These are phyloP conservation scores for Trametes pubescens DNA, from an alignment of 1,284 basidiomycete genomes.

Conservation along the genomic window DNA sequence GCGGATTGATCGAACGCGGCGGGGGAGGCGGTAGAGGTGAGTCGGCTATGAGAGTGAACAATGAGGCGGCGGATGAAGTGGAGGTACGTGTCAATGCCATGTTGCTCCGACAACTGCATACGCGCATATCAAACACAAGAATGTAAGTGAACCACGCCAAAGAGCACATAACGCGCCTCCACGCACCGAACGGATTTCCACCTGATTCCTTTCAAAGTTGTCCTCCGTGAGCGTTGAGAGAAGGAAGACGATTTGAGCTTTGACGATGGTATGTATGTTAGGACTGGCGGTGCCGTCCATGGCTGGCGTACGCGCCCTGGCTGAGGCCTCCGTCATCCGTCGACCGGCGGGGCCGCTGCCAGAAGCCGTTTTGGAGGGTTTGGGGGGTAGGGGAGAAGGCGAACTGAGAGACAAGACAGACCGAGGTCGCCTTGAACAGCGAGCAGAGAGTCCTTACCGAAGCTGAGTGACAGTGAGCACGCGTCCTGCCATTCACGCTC, in stretches of 20 bases:
- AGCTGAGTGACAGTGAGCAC: conserved; percentile 34
- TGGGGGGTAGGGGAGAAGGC: conserved; percentile 41
- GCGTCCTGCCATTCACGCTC: conserved; percentile 36
- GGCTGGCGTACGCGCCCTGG: conserved; percentile 61
- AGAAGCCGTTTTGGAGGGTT: conserved; percentile 72
- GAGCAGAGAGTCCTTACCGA: conserved; percentile 40
- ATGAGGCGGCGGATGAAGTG: conserved; percentile 96
- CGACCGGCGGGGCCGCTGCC: conserved; percentile 73
- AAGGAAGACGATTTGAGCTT: conserved; percentile 92
- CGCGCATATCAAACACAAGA: conserved; percentile 18
- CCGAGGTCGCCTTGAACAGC: conserved; percentile 45
- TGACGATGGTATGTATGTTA: conserved; percentile 79
- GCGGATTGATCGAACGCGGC: conserved; percentile 74
- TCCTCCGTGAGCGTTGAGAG: conserved; percentile 94
- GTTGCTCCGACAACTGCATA: conserved; percentile 87
- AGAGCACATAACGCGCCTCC: conserved; percentile 16
- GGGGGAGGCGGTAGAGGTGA: conserved; percentile 62
- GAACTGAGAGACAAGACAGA: conserved; percentile 43
- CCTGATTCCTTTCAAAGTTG: conserved; percentile 90
- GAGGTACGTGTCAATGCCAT: conserved; percentile 94
- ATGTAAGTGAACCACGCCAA: conserved; percentile 13
- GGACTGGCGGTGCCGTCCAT: conserved; percentile 73
- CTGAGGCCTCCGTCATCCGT: conserved; percentile 82
- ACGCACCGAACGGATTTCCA: conserved; percentile 91
- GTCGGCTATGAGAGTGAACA: conserved; percentile 79